Percentiles rank a stretch among this genome's conserved stretches.
Conservation (phyloP, 2,329 filamentous ascomycete genomes). For the Sphaerostilbella broomeana region DNA sequence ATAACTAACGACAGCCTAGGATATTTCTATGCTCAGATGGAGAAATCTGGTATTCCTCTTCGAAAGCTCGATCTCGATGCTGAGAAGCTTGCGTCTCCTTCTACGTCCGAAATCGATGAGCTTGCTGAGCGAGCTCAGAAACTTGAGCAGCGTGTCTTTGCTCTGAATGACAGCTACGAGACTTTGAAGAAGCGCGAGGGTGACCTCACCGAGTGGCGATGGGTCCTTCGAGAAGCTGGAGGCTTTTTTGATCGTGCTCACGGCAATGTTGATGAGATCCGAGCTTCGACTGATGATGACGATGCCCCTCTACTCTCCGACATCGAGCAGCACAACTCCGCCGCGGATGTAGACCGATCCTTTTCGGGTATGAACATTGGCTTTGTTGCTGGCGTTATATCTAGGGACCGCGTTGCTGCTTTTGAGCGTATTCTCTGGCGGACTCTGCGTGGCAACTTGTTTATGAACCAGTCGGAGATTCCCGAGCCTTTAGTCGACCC, state of each 20-base stretch:
- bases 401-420: slow-evolving; percentile 82
- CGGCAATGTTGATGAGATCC: slow-evolving; percentile 93
- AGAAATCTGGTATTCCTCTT: slow-evolving; percentile 80
- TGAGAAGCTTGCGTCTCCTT: slow-evolving; percentile 77
- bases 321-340: slow-evolving; percentile 71
- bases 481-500: slow-evolving; percentile 88
- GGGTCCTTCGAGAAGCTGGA: slow-evolving; percentile 92
- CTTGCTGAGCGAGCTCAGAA: slow-evolving; percentile 86
- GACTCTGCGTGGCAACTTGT: slow-evolving; percentile 92
- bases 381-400: slow-evolving; percentile 94
- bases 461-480: slow-evolving; percentile 99
- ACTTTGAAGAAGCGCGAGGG: slow-evolving; percentile 96
- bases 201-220: slow-evolving; percentile 95
- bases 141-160: slow-evolving; percentile 83
- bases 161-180: slow-evolving; percentile 96
- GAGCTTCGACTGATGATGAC: slow-evolving; percentile 81
- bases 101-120: slow-evolving; percentile 93
- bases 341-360: slow-evolving; percentile 67
- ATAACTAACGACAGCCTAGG: slow-evolving; percentile 41
- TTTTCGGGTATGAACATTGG: slow-evolving; percentile 99
- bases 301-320: slow-evolving; percentile 91
- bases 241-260: slow-evolving; percentile 96
- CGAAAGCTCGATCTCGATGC: slow-evolving; percentile 87
- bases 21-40: slow-evolving; percentile 94
- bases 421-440: slow-evolving; percentile 98